Percentiles rank a stretch among this genome's conserved stretches.
Evolutionary conservation across 2,329 filamentous ascomycete genomes (phyloP).

Genomic region (Hypoxylon sp.): DNA sequence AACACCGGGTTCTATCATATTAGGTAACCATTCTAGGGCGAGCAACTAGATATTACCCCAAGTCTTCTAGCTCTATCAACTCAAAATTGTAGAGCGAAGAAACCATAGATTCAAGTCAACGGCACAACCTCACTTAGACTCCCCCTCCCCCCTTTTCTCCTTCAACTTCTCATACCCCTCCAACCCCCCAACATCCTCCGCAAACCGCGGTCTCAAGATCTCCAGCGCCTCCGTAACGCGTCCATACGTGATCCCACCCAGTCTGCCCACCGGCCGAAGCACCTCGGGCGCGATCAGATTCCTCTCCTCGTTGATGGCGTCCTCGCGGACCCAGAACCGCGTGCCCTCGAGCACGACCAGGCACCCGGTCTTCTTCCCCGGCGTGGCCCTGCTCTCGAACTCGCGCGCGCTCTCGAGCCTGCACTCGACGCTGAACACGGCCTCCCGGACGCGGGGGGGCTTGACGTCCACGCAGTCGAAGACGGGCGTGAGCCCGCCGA

Average conservation of each 20-base stretch:
- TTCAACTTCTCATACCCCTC: conserved; percentile 67
- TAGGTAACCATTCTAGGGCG: too few relatives aligned
- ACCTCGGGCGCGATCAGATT: conserved; percentile 79
- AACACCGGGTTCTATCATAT: too few relatives aligned
- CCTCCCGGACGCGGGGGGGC: conserved; percentile 79
- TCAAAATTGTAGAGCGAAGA: too few relatives aligned
- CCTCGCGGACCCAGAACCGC: conserved; percentile 88
- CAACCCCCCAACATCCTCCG: conserved; percentile 57
- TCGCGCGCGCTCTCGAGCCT: conserved; percentile 78
- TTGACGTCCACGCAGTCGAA: conserved; percentile 70
- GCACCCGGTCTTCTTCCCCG: conserved; percentile 78
- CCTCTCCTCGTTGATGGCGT: conserved; percentile 81
- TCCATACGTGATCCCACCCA: conserved; percentile 89
- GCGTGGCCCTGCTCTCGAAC: conserved; percentile 75
- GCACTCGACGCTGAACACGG: conserved; percentile 83
- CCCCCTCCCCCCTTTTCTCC: conserved; percentile 50
- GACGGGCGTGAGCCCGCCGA: conserved; percentile 78
- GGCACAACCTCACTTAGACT: conserved; percentile 14
- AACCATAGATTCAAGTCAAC: too few relatives aligned
- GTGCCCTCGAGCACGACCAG: conserved; percentile 83
- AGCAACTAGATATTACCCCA: too few relatives aligned
- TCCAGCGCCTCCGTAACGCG: conserved; percentile 75
- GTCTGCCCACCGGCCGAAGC: conserved; percentile 76
- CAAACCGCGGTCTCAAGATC: conserved; percentile 69
- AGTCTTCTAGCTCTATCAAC: too few relatives aligned